These are phyloP conservation scores for Emergomyces orientalis DNA, from an alignment of 2,329 filamentous ascomycete species.

Conservation along the genomic window DNA sequence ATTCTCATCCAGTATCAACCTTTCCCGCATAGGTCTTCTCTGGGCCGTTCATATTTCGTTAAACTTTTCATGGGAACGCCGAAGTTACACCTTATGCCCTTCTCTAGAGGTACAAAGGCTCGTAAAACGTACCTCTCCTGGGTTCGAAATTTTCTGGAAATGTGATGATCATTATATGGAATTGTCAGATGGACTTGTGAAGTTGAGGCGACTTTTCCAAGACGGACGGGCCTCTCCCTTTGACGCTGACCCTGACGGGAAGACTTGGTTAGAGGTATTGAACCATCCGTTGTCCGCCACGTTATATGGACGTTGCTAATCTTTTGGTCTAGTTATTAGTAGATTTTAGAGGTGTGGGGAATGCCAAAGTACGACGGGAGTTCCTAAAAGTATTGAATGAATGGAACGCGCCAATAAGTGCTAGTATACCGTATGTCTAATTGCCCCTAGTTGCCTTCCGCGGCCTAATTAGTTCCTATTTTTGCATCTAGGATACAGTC, in stretches of 20 bases:
- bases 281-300: neutral
- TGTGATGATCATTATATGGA: neutral
- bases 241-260: neutral
- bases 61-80: neutral
- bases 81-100: neutral
- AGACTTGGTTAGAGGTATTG: neutral
- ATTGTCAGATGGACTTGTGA: neutral
- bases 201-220: neutral
- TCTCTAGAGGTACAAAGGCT: neutral
- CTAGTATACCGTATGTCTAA: neutral
- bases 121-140: neutral
- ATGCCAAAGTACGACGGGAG: neutral
- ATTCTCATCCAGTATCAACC: neutral
- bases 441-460: neutral
- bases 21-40: neutral
- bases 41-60: neutral
- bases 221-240: neutral
- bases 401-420: neutral
- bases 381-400: neutral
- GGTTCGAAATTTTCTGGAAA: neutral
- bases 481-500: neutral
- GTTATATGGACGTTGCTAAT: neutral
- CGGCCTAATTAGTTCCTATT: neutral
- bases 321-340: neutral
- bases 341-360: neutral